Evolutionary conservation across 805 yeast species (phyloP), one percentile per base, ranked within the genome.

Genomic region (Kluyveromyces lactis): DNA sequence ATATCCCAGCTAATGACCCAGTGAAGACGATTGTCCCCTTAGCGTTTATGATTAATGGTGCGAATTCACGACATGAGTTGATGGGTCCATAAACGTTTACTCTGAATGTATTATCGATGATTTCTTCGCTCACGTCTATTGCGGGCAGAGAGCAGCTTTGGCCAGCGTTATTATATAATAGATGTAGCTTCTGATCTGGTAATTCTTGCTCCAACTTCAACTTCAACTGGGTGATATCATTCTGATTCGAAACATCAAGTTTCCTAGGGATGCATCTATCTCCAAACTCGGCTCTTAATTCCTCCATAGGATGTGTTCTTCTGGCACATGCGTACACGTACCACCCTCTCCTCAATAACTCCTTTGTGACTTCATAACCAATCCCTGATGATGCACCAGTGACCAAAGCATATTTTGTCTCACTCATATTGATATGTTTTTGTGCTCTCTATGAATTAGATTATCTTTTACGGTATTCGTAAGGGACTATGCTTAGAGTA

Each of bases 131-230:
- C 2, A 77, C 81, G 58, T 82, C 92, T 34, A 72, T 46, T 0
- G 83, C 85, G 1, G 92, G 85, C 38, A 77, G 67, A 0, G 84
- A 73, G 50, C 89, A 83, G 16, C 86, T 71, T 48, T 73, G 79
- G 13, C 89, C 89, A 1, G 94, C 94, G 56, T 83, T 84, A 58
- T 84, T 83, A 62, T 68, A 81, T 39, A 83, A 58, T 8, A 79
- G 48, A 49, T 82, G 86, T 41, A 81, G 55, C 36, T 68, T 66
- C 1, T 71, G 72, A 27, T 69, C 73, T 8, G 70, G 65, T 26
- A 64, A 42, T 29, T 70, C 65, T 2, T 50, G 46, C 0, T 48
- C 42, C n/a, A 81, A 64, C 18, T 61, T 60, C 13, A 67, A 51
- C 40, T 68, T 71, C 21, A 77, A 67, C 12, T 61, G 46, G 5